These are phyloP conservation scores for Thymus mandschuricus DNA, from an alignment of 257 asterid genomes.

Conservation along the genomic window DNA sequence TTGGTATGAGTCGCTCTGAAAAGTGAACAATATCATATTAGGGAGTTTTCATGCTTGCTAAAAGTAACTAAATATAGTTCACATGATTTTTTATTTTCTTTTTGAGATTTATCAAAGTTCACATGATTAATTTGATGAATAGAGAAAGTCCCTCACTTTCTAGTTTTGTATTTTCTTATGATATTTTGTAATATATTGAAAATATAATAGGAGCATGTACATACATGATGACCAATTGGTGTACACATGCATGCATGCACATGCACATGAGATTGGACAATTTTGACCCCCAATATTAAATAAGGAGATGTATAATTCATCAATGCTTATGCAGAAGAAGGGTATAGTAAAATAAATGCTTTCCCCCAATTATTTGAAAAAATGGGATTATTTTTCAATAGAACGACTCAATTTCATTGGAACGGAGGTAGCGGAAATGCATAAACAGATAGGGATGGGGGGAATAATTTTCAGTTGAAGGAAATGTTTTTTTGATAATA, in stretches of 20 bases:
- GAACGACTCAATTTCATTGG: too few species aligned
- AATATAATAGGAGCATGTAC: background rate
- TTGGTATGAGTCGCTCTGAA: constrained; percentile 85
- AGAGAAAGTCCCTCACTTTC: background rate
- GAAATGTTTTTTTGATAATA: background rate
- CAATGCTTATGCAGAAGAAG: constrained; percentile 36
- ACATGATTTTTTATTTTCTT: background rate
- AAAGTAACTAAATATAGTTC: background rate
- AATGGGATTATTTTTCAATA: constrained; percentile 1
- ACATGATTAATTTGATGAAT: background rate
- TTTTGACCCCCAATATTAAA: constrained; percentile 36
- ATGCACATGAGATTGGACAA: constrained; percentile 21
- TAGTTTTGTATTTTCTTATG: background rate
- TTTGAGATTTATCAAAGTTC: background rate
- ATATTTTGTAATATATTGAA: background rate
- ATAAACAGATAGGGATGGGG: too few species aligned
- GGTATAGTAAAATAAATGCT: constrained; percentile 38
- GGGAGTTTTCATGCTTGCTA: background rate
- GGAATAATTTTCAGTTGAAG: too few species aligned
- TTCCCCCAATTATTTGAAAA: constrained; percentile 37
- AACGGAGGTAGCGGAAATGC: too few species aligned
- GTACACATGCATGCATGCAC: constrained; percentile 31
- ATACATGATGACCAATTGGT: constrained; percentile 21
- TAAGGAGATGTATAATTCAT: constrained; percentile 37
- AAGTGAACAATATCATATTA: background rate